Percentiles rank a stretch among this genome's conserved stretches.
Evolutionary conservation across 176 grass and related monocot genomes (phyloP).

Genomic region (Cenchrus purpureus): DNA sequence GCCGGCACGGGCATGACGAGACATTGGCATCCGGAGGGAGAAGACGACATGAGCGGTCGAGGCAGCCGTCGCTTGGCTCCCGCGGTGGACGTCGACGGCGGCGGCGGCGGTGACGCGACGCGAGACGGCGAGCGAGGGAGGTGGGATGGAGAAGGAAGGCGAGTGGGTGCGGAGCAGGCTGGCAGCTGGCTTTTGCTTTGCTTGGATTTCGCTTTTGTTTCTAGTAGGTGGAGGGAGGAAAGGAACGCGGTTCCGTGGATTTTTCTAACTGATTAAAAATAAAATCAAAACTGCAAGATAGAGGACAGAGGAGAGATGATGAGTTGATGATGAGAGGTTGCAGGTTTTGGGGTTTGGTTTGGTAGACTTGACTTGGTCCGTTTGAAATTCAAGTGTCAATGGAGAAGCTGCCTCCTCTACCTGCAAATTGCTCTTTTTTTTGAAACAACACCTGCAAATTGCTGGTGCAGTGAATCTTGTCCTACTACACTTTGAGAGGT

Average conservation of each 20-base stretch:
- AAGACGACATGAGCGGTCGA: slow-evolving; percentile 50
- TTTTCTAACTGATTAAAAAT: neutral
- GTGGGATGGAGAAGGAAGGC: neutral
- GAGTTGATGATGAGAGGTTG: slow-evolving; percentile 26
- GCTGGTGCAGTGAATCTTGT: neutral
- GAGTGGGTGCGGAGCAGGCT: neutral
- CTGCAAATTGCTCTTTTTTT: neutral
- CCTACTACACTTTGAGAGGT: neutral
- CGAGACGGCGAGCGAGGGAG: too few relatives aligned
- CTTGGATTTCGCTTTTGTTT: slow-evolving; percentile 34
- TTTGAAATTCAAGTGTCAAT: slow-evolving; percentile 56
- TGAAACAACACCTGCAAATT: too few relatives aligned
- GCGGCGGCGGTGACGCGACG: neutral
- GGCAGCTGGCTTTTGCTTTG: slow-evolving; percentile 12
- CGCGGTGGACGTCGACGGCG: neutral
- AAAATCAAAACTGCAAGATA: neutral
- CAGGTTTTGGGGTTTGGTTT: slow-evolving; percentile 19
- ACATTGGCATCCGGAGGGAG: slow-evolving; percentile 48
- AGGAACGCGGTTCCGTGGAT: slow-evolving; percentile 32
- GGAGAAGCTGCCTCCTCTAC: neutral
- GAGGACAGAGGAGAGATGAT: neutral
- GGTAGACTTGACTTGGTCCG: slow-evolving; percentile 58
- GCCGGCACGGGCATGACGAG: neutral
- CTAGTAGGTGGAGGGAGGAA: slow-evolving; percentile 24
- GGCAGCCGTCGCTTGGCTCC: slow-evolving; percentile 7